Base-by-base conservation (phyloP, 1,284 basidiomycete species). In the Marasmius sp. region DNA sequence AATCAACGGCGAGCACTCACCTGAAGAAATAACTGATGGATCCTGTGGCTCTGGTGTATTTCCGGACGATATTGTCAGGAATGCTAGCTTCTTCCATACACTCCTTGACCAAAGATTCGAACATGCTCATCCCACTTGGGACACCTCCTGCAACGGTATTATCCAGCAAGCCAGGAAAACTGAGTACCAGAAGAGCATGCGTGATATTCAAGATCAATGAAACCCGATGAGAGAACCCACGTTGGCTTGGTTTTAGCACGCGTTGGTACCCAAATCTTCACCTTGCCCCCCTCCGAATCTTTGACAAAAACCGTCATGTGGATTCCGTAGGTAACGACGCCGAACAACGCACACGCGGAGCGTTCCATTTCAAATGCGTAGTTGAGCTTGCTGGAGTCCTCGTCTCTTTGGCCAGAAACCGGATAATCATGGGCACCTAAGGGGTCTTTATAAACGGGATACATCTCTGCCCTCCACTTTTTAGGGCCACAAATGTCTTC, bases 81-180 rank as follows among this genome's bases (percentile, higher is more conserved):
- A 97, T 81, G 66, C 88, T 93, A 14, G 94, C 96, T 74, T 98
- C 95, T 71, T 98, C 96, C 80, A 88, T 89, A 65, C 93, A 92
- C 75, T 99, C 97, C 70, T 97, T 96, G 48, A 97, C 84, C 58
- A 98, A 81, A 3, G 88, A 84, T 59, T 95, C 91, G 58, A 92
- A 85, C 0, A 86, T 79, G 0, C 80, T 74, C 75, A 92, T 88
- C 1, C 95, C 94, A 7, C 89, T 86, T 0, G 89, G 84, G 27
- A 92, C 90, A 11, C 91, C 91, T 1, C 92, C 91, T 11, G 91
- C 91, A 36, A 91, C 89, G 34, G 83, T 88, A 72, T 95, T 95
- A 69, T 95, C 93, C 14, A 92, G 78, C 62, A 81, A 83, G 0
- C 91, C 88, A 9, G 92, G 88, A 79, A 87, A 95, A 53, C 90